Conservation (phyloP, 2,329 filamentous ascomycete species). For the Penicillium sp. region DNA sequence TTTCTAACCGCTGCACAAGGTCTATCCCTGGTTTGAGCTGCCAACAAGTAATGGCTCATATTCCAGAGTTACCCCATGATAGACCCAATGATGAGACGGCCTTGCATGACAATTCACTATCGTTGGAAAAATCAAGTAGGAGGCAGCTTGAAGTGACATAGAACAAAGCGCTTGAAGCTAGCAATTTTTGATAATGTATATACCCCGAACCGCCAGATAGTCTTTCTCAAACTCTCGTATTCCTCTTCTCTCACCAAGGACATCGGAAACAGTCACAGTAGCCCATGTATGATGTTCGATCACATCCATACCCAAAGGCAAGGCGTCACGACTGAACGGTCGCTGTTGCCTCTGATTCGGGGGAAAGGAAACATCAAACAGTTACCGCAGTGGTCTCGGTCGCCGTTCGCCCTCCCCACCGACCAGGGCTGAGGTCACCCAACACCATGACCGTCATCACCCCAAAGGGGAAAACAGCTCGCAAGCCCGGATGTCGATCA, state of each 20-base stretch:
- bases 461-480: neutral
- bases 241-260: constrained; percentile 41
- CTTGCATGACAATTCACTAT: neutral
- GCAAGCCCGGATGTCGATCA: neutral
- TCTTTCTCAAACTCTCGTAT: neutral
- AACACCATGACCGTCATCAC: neutral
- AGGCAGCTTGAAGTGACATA: neutral
- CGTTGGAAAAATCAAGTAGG: neutral
- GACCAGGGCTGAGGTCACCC: neutral
- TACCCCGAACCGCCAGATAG: neutral
- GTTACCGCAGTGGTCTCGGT: neutral
- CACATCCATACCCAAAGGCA: neutral
- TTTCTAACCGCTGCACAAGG: neutral
- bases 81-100: neutral
- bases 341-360: neutral
- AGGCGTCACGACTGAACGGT: neutral
- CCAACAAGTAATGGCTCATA: neutral
- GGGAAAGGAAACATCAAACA: neutral
- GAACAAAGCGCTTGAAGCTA: neutral
- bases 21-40: neutral
- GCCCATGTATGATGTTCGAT: neutral
- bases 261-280: neutral
- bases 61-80: neutral
- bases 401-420: neutral
- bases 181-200: neutral